Evolutionary conservation across 2,329 filamentous ascomycete genomes (phyloP).

Genomic region (Paecilomyces fulvus): DNA sequence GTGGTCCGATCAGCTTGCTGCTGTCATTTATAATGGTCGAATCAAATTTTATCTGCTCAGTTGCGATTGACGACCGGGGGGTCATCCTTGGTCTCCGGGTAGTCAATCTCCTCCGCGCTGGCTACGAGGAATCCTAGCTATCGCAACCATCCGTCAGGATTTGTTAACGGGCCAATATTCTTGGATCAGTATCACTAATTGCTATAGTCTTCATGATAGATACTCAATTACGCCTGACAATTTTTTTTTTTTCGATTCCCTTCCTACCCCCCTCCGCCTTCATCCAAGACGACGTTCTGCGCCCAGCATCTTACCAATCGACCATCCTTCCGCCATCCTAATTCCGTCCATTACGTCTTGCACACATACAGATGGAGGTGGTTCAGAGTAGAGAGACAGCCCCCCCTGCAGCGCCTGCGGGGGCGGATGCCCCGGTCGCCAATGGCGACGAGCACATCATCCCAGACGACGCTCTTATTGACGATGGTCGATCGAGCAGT

Average conservation of each 20-base stretch:
- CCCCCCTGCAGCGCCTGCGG: conserved; percentile 26
- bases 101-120: conserved; percentile 33
- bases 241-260: not conserved
- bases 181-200: not conserved
- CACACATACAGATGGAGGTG: conserved; percentile 28
- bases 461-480: conserved; percentile 38
- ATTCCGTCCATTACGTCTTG: conserved; percentile 2
- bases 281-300: not conserved
- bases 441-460: conserved; percentile 29
- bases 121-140: conserved; percentile 22
- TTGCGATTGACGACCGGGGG: not conserved
- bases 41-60: not conserved
- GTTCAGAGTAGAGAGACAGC: conserved; percentile 27
- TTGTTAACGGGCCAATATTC: conserved; percentile 5
- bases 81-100: conserved; percentile 5
- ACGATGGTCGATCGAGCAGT: conserved; percentile 76
- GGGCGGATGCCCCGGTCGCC: conserved; percentile 23
- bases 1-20: conserved; percentile 6
- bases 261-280: not conserved
- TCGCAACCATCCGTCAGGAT: conserved; percentile 5
- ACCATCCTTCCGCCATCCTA: not conserved
- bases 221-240: not conserved
- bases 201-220: not conserved
- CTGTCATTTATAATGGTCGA: conserved; percentile 1
- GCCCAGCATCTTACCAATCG: not conserved